A percentile compares a stretch with the other conserved stretches of the same genome.
These are phyloP conservation scores for Aspergillus arachidicola DNA, from an alignment of 2,329 filamentous ascomycete genomes.

Conservation along the genomic window DNA sequence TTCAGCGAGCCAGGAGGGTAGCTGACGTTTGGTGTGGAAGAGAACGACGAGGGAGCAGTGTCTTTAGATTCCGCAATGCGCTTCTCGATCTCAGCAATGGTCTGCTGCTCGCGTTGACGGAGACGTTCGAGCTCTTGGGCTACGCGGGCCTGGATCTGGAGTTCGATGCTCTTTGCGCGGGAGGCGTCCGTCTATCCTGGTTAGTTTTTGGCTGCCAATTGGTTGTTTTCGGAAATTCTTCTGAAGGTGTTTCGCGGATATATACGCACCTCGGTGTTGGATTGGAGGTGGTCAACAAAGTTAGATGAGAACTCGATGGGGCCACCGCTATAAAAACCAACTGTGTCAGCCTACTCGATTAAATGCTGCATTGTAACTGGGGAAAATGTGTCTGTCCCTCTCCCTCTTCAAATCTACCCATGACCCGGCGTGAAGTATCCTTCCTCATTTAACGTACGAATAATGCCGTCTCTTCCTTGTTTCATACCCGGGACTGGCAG, in stretches of 20 bases:
- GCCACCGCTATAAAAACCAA: conserved; percentile 41
- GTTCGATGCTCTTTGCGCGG: conserved; percentile 78
- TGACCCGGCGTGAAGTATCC: no score
- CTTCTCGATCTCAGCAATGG: conserved; percentile 69
- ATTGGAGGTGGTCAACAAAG: conserved; percentile 79
- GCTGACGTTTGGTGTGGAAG: conserved; percentile 22
- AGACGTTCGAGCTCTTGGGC: conserved; percentile 81
- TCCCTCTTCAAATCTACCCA: conserved; percentile 13
- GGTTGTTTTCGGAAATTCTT: not conserved
- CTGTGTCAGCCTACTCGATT: conserved; percentile 10
- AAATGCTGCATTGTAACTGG: not conserved
- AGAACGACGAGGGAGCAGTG: conserved; percentile 26
- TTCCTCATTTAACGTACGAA: not conserved
- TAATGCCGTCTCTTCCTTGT: not conserved
- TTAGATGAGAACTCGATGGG: conserved; percentile 76
- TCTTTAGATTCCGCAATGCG: conserved; percentile 52
- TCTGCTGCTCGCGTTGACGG: conserved; percentile 68
- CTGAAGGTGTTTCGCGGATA: not conserved
- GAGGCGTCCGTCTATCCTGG: conserved; percentile 76
- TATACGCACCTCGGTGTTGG: conserved; percentile 75
- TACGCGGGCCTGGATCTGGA: conserved; percentile 86
- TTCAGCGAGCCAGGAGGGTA: conserved; percentile 35
- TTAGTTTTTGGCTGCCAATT: conserved; percentile 4
- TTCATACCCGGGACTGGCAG: not conserved
- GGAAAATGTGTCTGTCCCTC: not conserved